Evolutionary conservation across 2,329 filamentous ascomycete genomes (phyloP).

Genomic region (Pseudocercospora vitis): DNA sequence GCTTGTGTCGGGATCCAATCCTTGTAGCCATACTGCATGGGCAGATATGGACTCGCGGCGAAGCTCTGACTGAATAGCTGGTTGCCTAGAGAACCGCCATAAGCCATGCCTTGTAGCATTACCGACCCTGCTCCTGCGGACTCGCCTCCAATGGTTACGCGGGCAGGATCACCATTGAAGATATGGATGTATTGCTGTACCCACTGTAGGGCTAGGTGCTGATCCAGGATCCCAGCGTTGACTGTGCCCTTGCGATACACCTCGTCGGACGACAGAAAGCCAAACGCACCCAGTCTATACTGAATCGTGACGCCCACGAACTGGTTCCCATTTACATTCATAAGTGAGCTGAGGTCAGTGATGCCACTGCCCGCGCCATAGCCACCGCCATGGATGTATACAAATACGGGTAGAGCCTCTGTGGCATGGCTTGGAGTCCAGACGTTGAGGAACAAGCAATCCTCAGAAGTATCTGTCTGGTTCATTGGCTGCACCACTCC

Average conservation of each 20-base stretch:
- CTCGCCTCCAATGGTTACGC: constrained; percentile 46
- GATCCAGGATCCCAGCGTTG: constrained; percentile 49
- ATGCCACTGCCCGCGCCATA: constrained; percentile 43
- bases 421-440: constrained; percentile 37
- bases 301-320: constrained; percentile 54
- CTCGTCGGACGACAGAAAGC: constrained; percentile 45
- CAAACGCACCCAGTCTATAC: constrained; percentile 51
- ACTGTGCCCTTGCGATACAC: constrained; percentile 40
- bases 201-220: constrained; percentile 54
- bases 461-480: constrained; percentile 33
- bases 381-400: constrained; percentile 45
- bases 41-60: constrained; percentile 52
- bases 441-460: constrained; percentile 40
- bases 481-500: constrained; percentile 2
- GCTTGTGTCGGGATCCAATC: constrained; percentile 47
- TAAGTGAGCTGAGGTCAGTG: constrained; percentile 43
- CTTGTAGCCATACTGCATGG: constrained; percentile 55
- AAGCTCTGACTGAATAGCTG: constrained; percentile 36
- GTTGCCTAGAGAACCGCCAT: constrained; percentile 31
- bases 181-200: constrained; percentile 49
- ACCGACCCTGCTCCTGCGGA: constrained; percentile 44
- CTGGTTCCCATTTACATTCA: constrained; percentile 50
- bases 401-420: constrained; percentile 39
- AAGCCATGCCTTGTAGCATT: constrained; percentile 40
- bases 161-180: constrained; percentile 50